Percentiles rank a stretch among this genome's conserved stretches.
Conservation (phyloP, 371 early-diverging fungal genomes). For the Capniomyces stellatus region DNA sequence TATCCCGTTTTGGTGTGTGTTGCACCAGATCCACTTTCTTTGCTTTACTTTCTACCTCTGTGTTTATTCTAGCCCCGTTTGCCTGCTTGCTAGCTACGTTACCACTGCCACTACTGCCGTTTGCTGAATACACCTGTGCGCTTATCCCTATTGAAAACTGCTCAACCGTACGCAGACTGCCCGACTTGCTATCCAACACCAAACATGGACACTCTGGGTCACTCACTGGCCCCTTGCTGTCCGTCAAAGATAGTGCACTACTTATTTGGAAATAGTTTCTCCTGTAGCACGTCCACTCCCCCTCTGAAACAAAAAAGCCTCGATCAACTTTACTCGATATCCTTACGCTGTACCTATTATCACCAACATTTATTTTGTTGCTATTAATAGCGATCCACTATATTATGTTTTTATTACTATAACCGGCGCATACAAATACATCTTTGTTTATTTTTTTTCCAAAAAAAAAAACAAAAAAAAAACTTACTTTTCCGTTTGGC, state of each 20-base stretch:
- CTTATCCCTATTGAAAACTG: constrained; percentile 52
- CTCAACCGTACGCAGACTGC: constrained; percentile 23
- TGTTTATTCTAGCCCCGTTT: background rate
- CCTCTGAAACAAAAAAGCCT: constrained; percentile 18
- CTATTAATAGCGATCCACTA: background rate
- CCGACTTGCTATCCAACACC: constrained; percentile 17
- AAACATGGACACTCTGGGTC: constrained; percentile 35
- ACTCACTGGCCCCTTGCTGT: constrained; percentile 20
- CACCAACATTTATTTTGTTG: background rate
- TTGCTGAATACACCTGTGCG: constrained; percentile 34
- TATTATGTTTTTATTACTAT: background rate
- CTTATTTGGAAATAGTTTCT: constrained; percentile 89
- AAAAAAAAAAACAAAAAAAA: background rate
- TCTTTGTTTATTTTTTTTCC: no score
- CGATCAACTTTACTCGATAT: constrained; percentile 21
- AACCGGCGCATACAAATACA: background rate
- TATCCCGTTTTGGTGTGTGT: constrained; percentile 87
- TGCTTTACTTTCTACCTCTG: background rate
- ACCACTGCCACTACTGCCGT: background rate
- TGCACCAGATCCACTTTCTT: constrained; percentile 67
- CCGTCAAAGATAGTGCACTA: constrained; percentile 44
- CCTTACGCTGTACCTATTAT: constrained; percentile 6
- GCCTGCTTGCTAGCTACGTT: background rate
- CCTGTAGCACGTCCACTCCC: constrained; percentile 83
- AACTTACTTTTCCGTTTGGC: background rate